A percentile compares a stretch with the other conserved stretches of the same genome.
Evolutionary conservation across 2,329 filamentous ascomycete species (phyloP).

Genomic region (Xylariaceae sp.): DNA sequence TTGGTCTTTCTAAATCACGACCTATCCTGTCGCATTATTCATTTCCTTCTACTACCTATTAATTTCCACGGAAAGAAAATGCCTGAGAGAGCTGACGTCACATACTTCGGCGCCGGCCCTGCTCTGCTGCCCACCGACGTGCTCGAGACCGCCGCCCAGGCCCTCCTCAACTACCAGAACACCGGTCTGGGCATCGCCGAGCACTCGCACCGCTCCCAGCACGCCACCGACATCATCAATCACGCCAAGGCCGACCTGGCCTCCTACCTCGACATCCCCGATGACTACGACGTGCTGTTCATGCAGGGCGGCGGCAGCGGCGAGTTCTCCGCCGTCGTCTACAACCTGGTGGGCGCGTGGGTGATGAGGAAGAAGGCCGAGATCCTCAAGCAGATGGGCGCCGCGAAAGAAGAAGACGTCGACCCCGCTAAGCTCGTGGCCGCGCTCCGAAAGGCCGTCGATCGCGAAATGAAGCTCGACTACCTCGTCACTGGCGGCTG

Average conservation of each 20-base stretch:
- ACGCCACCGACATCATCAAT: slow-evolving; percentile 72
- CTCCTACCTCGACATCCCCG: slow-evolving; percentile 71
- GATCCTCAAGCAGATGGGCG: slow-evolving; percentile 32
- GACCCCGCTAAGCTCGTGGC: not conserved
- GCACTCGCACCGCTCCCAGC: slow-evolving; percentile 78
- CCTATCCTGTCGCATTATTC: not conserved
- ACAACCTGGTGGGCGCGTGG: slow-evolving; percentile 81
- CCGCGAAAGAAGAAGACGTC: not conserved
- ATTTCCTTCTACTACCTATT: not conserved
- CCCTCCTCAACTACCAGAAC: slow-evolving; percentile 73
- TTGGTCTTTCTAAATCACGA: not conserved
- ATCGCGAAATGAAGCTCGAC: slow-evolving; percentile 70
- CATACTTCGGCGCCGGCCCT: slow-evolving; percentile 69
- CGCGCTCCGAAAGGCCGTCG: slow-evolving; percentile 54
- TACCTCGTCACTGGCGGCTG: slow-evolving; percentile 87
- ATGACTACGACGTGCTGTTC: slow-evolving; percentile 78
- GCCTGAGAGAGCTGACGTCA: not conserved
- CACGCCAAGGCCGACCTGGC: slow-evolving; percentile 69
- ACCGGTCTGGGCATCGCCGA: slow-evolving; percentile 83
- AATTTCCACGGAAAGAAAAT: not conserved
- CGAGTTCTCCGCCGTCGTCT: slow-evolving; percentile 69
- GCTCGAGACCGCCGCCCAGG: slow-evolving; percentile 67
- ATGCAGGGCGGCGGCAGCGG: slow-evolving; percentile 82
- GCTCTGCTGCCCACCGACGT: slow-evolving; percentile 75
- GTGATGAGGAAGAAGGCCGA: slow-evolving; percentile 60